Conservation (phyloP, 306 rosid genomes). For the Lathyrus sativus region DNA sequence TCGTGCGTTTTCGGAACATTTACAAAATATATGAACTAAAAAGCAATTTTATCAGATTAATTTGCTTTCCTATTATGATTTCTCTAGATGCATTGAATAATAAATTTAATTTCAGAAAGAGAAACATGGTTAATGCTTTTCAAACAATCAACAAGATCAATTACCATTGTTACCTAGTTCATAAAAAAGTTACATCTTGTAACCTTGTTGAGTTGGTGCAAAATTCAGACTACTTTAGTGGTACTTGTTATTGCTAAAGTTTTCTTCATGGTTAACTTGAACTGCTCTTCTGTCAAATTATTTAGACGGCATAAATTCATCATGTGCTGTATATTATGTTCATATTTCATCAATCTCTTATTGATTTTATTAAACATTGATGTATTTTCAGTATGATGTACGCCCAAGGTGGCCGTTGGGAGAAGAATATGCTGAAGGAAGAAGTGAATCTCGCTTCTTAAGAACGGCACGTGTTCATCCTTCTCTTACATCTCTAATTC, state of each 20-base stretch:
- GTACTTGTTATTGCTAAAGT: background rate
- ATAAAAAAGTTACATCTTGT: background rate
- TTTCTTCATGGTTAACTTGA: slow-evolving; percentile 9
- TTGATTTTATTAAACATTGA: slow-evolving; percentile 1
- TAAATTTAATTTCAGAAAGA: background rate
- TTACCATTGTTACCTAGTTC: slow-evolving; percentile 1
- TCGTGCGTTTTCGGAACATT: slow-evolving; percentile 57
- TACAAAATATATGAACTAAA: slow-evolving; percentile 10
- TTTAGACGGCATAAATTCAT: background rate
- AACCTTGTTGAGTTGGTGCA: slow-evolving; percentile 11
- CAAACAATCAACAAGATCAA: slow-evolving; percentile 10
- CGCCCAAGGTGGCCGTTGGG: slow-evolving; percentile 98
- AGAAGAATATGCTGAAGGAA: slow-evolving; percentile 81
- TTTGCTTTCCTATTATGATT: slow-evolving; percentile 22
- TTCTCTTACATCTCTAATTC: slow-evolving; percentile 82
- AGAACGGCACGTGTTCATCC: slow-evolving; percentile 86
- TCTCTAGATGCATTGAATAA: background rate
- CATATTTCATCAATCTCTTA: background rate
- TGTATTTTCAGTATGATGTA: slow-evolving; percentile 63
- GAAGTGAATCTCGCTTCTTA: slow-evolving; percentile 80
- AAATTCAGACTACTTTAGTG: background rate
- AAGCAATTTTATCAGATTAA: slow-evolving; percentile 17
- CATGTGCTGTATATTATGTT: background rate
- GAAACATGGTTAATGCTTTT: background rate
- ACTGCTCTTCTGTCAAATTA: no score